phyloP scores from a whole-genome alignment of 2,329 filamentous ascomycete genomes.

The Cladosporium sp. region DNA sequence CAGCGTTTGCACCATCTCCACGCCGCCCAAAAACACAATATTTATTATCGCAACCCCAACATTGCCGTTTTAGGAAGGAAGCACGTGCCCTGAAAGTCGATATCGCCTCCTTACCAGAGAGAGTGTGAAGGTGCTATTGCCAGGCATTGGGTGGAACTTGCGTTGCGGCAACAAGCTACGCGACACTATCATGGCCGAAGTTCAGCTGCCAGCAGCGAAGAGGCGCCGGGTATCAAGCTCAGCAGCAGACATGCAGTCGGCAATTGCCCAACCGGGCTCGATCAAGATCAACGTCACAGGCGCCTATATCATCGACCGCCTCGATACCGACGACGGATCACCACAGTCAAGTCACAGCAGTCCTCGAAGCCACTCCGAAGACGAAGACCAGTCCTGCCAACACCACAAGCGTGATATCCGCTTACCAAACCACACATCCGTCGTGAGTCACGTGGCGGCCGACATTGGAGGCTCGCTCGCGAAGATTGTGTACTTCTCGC shows the following conservation, averaged over 20 bases:
- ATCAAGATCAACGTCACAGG: slow-evolving; percentile 96
- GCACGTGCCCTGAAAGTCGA: slow-evolving; percentile 21
- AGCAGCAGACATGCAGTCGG: slow-evolving; percentile 48
- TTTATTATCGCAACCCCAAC: slow-evolving; percentile 14
- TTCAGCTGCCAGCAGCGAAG: slow-evolving; percentile 62
- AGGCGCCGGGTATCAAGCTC: slow-evolving; percentile 40
- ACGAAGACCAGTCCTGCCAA: slow-evolving; percentile 57
- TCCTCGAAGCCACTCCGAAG: slow-evolving; percentile 45
- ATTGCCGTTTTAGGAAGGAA: slow-evolving; percentile 20
- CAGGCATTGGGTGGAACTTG: background rate
- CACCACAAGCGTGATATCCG: slow-evolving; percentile 90
- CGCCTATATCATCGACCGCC: slow-evolving; percentile 92
- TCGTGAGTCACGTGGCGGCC: slow-evolving; percentile 95
- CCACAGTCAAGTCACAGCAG: slow-evolving; percentile 29
- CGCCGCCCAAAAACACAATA: background rate
- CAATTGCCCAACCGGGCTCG: slow-evolving; percentile 63
- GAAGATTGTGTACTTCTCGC: slow-evolving; percentile 96
- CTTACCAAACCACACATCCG: slow-evolving; percentile 90
- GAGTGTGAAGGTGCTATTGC: background rate
- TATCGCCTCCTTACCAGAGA: slow-evolving; percentile 16
- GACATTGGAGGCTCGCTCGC: slow-evolving; percentile 97
- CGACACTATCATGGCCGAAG: slow-evolving; percentile 77
- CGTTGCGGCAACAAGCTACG: background rate
- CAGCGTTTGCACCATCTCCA: background rate
- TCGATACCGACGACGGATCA: slow-evolving; percentile 45